phyloP scores from a whole-genome alignment of 148 eudicot species.

The Arbutus unedo region DNA sequence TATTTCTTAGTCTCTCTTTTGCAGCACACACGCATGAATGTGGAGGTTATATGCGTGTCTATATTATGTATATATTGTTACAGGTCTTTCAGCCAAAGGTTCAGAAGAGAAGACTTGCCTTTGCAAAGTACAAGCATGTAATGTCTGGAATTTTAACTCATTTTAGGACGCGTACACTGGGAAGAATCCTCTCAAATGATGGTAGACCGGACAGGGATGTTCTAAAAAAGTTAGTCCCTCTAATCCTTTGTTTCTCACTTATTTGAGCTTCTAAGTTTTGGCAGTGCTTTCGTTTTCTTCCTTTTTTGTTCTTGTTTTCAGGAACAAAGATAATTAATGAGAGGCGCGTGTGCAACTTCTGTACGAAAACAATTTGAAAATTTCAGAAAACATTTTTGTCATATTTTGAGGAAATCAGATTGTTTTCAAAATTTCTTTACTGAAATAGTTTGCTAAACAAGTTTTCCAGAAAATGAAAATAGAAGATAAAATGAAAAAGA shows the following conservation, averaged over 20 bases:
- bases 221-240: constrained; percentile 17
- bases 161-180: constrained; percentile 27
- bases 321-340: neutral
- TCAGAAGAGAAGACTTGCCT: constrained; percentile 39
- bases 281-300: neutral
- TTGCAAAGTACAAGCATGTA: constrained; percentile 38
- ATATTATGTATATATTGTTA: neutral
- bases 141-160: constrained; percentile 34
- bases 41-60: neutral
- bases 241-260: neutral
- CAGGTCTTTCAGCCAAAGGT: constrained; percentile 50
- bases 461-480: too few species aligned
- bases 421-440: too few species aligned
- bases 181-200: constrained; percentile 27
- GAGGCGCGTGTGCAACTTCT: neutral
- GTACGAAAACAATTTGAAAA: neutral
- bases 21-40: neutral
- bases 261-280: neutral
- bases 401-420: neutral
- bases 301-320: neutral
- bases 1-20: neutral
- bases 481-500: too few species aligned
- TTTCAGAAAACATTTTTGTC: neutral
- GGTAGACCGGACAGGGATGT: constrained; percentile 31
- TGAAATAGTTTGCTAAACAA: too few species aligned